Conservation (phyloP, 768 basidiomycete species). For the Pleurotus pulmonarius region DNA sequence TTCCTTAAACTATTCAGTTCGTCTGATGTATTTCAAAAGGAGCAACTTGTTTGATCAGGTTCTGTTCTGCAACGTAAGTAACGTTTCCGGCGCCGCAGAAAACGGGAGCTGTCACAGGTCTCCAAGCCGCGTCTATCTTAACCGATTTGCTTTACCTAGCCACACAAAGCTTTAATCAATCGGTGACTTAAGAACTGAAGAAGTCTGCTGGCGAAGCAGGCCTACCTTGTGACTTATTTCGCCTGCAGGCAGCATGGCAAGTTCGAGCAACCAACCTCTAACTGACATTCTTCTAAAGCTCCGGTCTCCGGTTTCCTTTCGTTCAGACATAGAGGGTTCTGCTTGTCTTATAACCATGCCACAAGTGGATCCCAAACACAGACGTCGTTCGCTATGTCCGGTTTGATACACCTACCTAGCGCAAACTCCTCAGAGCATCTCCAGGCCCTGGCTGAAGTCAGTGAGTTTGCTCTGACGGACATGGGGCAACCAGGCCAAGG, state of each 20-base stretch:
- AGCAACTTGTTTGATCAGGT: no score
- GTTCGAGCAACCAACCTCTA: constrained; percentile 7
- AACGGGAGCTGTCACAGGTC: no score
- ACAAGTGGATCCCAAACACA: background rate
- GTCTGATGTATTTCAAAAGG: no score
- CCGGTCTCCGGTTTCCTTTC: constrained; percentile 6
- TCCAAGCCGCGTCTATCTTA: no score
- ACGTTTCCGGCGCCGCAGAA: no score
- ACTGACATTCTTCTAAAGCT: background rate
- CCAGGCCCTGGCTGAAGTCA: constrained; percentile 49
- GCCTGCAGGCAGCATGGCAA: constrained; percentile 7
- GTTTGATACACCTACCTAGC: constrained; percentile 33
- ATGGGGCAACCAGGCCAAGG: constrained; percentile 48
- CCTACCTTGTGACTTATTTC: background rate
- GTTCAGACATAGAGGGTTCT: constrained; percentile 9
- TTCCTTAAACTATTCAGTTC: no score
- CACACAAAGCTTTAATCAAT: background rate
- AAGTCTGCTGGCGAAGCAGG: background rate
- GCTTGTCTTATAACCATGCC: background rate
- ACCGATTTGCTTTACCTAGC: no score
- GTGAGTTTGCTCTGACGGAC: constrained; percentile 48
- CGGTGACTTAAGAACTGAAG: background rate
- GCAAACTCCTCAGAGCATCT: constrained; percentile 45
- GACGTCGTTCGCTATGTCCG: constrained; percentile 26
- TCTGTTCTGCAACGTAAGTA: no score